Evolutionary conservation across 331 rosid genomes (phyloP).

Genomic region (Phaseolus coccineus): DNA sequence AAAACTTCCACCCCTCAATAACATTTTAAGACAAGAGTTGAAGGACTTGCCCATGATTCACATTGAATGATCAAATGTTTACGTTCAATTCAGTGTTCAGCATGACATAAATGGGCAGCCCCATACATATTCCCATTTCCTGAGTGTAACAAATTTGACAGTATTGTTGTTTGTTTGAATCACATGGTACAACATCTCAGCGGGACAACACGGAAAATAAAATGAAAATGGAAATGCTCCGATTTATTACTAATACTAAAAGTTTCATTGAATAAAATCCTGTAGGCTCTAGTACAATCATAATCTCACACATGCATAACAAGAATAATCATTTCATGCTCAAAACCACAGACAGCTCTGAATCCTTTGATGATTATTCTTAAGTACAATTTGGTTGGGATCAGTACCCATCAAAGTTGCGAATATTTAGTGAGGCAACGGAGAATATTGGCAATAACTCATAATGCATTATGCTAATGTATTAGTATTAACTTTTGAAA

Average conservation of each 20-base stretch:
- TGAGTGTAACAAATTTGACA: constrained; percentile 17
- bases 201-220: neutral
- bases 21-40: neutral
- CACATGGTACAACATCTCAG: constrained; percentile 15
- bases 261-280: neutral
- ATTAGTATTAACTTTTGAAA: neutral
- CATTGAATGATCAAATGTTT: constrained; percentile 29
- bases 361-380: constrained; percentile 11
- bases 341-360: neutral
- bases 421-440: constrained; percentile 1
- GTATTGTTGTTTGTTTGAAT: neutral
- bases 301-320: neutral
- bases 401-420: constrained; percentile 10
- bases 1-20: constrained; percentile 15
- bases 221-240: neutral
- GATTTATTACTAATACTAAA: constrained; percentile 15
- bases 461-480: neutral
- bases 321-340: constrained; percentile 20
- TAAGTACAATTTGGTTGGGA: neutral
- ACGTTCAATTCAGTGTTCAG: constrained; percentile 27
- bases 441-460: neutral
- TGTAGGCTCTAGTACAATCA: neutral
- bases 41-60: constrained; percentile 27
- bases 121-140: constrained; percentile 1
- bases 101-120: constrained; percentile 8